Conservation (phyloP, 768 basidiomycete species). For the Lactarius tabidus region DNA sequence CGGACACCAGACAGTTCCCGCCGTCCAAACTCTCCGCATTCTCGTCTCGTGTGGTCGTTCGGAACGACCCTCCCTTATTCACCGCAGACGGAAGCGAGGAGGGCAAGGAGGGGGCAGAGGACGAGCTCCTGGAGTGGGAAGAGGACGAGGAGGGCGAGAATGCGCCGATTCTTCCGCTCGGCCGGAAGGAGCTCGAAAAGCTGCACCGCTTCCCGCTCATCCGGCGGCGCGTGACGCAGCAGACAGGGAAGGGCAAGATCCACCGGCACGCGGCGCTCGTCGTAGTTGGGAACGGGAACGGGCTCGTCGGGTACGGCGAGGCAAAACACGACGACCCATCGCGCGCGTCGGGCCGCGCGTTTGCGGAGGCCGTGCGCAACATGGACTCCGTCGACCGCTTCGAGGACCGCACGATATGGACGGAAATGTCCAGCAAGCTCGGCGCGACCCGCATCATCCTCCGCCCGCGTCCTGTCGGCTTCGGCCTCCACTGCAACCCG, state of each 20-base stretch:
- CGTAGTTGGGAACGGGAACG: slow-evolving; percentile 79
- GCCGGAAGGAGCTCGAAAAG: slow-evolving; percentile 29
- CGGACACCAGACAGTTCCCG: slow-evolving; percentile 37
- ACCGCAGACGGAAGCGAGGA: slow-evolving; percentile 34
- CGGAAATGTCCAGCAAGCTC: slow-evolving; percentile 79
- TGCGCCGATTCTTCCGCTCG: slow-evolving; percentile 34
- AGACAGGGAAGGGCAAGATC: slow-evolving; percentile 93
- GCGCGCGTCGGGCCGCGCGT: slow-evolving; percentile 55
- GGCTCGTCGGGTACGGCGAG: slow-evolving; percentile 78
- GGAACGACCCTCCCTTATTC: slow-evolving; percentile 72
- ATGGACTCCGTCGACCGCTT: slow-evolving; percentile 95
- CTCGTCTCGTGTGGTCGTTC: slow-evolving; percentile 59
- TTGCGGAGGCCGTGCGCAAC: slow-evolving; percentile 68
- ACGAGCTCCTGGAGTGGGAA: slow-evolving; percentile 17
- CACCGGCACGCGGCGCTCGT: slow-evolving; percentile 56
- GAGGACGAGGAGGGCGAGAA: slow-evolving; percentile 24
- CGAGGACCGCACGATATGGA: slow-evolving; percentile 93
- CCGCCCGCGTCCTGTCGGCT: slow-evolving; percentile 82
- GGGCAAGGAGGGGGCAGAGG: slow-evolving; percentile 27
- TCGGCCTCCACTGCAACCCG: slow-evolving; percentile 88
- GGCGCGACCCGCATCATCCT: slow-evolving; percentile 78
- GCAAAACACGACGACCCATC: slow-evolving; percentile 63
- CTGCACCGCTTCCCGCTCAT: slow-evolving; percentile 43
- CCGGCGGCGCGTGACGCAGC: slow-evolving; percentile 65
- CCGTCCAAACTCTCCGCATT: slow-evolving; percentile 50